Evolutionary conservation across 2,329 filamentous ascomycete species (phyloP).

Genomic region (Stagonosporopsis chrysanthemi): DNA sequence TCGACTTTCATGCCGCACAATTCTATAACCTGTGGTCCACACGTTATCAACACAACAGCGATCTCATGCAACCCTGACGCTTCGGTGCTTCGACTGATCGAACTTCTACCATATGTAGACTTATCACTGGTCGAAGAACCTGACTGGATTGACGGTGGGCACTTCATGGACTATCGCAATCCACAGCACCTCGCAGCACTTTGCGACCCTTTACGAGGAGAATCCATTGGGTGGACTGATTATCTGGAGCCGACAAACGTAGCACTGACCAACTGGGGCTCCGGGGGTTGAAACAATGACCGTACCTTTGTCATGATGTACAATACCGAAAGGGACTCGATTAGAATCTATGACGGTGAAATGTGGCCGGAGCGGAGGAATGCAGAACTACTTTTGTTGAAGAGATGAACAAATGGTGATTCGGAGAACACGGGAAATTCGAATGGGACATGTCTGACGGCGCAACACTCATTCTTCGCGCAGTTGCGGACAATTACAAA

Average conservation of each 20-base stretch:
- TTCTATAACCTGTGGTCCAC: slow-evolving; percentile 23
- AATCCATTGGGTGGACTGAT: slow-evolving; percentile 7
- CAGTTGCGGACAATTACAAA: slow-evolving; percentile 19
- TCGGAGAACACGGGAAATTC: neutral
- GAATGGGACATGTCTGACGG: neutral
- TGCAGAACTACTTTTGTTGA: neutral
- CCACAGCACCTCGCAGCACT: slow-evolving; percentile 10
- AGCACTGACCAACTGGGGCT: slow-evolving; percentile 21
- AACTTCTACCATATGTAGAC: slow-evolving; percentile 27
- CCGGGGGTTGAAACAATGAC: slow-evolving; percentile 22
- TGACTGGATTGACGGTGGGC: slow-evolving; percentile 23
- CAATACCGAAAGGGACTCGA: slow-evolving; percentile 19
- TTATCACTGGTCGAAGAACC: slow-evolving; percentile 2
- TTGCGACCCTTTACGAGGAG: slow-evolving; percentile 9
- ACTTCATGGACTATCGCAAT: slow-evolving; percentile 24
- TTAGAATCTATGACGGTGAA: slow-evolving; percentile 22
- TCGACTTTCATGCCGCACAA: slow-evolving; percentile 25
- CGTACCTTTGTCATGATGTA: slow-evolving; percentile 22
- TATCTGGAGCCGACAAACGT: slow-evolving; percentile 15
- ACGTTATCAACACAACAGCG: slow-evolving; percentile 22
- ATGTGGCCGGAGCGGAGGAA: neutral
- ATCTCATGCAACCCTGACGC: slow-evolving; percentile 17
- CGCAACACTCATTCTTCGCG: slow-evolving; percentile 16
- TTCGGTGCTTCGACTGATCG: slow-evolving; percentile 22
- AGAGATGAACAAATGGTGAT: slow-evolving; percentile 11